A percentile compares a stretch with the other conserved stretches of the same genome.
These are phyloP conservation scores for Tetracladium setigerum DNA, from an alignment of 495 filamentous ascomycete species.

Conservation along the genomic window DNA sequence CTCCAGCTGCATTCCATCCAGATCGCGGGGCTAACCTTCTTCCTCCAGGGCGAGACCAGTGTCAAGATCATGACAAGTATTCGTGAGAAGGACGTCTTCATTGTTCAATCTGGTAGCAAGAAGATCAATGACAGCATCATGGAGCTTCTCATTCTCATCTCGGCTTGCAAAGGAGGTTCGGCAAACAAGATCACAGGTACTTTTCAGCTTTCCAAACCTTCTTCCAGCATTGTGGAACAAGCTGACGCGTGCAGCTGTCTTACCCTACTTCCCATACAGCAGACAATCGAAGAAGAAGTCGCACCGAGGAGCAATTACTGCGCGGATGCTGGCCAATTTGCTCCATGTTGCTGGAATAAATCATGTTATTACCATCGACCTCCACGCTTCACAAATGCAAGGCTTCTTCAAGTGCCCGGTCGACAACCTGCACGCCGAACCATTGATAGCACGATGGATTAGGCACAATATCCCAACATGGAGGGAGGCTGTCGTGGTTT, in stretches of 20 bases:
- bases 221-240: not conserved
- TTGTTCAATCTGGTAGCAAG: slow-evolving; percentile 92
- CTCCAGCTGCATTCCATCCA: not conserved
- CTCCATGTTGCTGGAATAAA: slow-evolving; percentile 88
- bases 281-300: slow-evolving; percentile 99
- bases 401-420: slow-evolving; percentile 98
- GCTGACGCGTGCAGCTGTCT: slow-evolving; percentile 57
- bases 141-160: slow-evolving; percentile 98
- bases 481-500: slow-evolving; percentile 90
- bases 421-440: slow-evolving; percentile 95
- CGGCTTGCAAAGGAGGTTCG: slow-evolving; percentile 94
- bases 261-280: slow-evolving; percentile 98
- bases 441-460: slow-evolving; percentile 94
- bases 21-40: slow-evolving; percentile 42
- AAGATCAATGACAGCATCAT: slow-evolving; percentile 99
- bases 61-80: slow-evolving; percentile 91
- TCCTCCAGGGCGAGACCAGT: slow-evolving; percentile 87
- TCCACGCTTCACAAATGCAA: slow-evolving; percentile 97
- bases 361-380: slow-evolving; percentile 94
- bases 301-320: slow-evolving; percentile 92
- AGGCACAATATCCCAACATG: slow-evolving; percentile 77
- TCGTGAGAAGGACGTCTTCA: slow-evolving; percentile 96
- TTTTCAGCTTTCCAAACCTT: not conserved
- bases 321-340: slow-evolving; percentile 93
- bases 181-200: slow-evolving; percentile 93